Base-by-base conservation (phyloP, 129 eudicot genomes). In the Tagetes erecta region DNA sequence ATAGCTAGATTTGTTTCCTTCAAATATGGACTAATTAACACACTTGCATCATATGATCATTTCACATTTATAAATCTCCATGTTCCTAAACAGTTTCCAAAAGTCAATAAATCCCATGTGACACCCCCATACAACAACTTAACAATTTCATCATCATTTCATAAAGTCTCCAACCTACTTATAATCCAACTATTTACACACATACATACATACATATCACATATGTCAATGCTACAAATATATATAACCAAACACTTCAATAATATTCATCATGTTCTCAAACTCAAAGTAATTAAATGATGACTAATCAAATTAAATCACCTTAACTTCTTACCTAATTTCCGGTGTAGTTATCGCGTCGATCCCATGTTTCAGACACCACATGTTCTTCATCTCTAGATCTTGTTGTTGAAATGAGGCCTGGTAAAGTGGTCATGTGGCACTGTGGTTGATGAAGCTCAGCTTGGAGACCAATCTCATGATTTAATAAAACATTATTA, bases 101-200 rank as follows among this genome's bases (percentile, higher is more conserved):
- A 75, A 75, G 72, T 64, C 79, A 75, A 20, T 20, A 20, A 75
- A 64, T 74, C 72, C 72, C 79, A 75, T 75, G 79, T 75, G 79
- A 64, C 71, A 12, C 58, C 57, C 45, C 59, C 78, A 59, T 45
- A 20, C 76, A 44, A 44, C 8, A 20, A 20, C 27, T 20, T 20
- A 20, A 20, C 8, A 51, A 39, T 1, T 55, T 35, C 66, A 53
- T 56, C 52, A 71, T 58, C 56, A 10, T 44, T 45, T 45, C 78
- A 31, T 73, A 55, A 44, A 73, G 39, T 70, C 63, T 70, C 50
- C 63, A 36, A 37, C 78, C 75, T 71, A 71, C 49, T 44, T 4
- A 33, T 71, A 37, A 42, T 52, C 51, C 72, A 67, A 5, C 8
- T 71, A 71, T 38, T 53, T 52, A 71, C 63, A 72, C 67, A 57